Conservation (phyloP, 306 rosid genomes). For the Vigna angularis region DNA sequence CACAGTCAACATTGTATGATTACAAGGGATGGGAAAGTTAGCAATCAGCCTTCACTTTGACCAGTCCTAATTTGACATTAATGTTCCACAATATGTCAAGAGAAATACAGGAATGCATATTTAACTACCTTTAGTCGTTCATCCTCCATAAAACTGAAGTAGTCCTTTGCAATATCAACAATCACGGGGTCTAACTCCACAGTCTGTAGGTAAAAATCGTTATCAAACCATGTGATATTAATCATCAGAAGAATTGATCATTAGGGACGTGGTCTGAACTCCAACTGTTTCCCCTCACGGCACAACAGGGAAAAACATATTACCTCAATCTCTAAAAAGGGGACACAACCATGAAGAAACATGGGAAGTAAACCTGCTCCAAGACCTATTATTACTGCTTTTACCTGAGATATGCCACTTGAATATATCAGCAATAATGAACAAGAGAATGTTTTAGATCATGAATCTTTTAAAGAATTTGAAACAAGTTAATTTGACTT, state of each 20-base stretch:
- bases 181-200: slow-evolving; percentile 87
- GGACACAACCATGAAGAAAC: slow-evolving; percentile 86
- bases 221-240: slow-evolving; percentile 36
- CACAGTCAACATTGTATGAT: background rate
- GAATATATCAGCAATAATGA: slow-evolving; percentile 38
- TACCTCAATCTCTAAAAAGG: slow-evolving; percentile 85
- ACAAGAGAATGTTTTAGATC: slow-evolving; percentile 26
- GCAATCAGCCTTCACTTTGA: slow-evolving; percentile 11
- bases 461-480: slow-evolving; percentile 5
- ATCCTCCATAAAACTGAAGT: slow-evolving; percentile 79
- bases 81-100: slow-evolving; percentile 1
- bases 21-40: background rate
- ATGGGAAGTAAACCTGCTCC: slow-evolving; percentile 98
- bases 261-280: slow-evolving; percentile 3
- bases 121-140: slow-evolving; percentile 69
- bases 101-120: background rate
- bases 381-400: slow-evolving; percentile 83
- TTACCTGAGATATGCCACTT: slow-evolving; percentile 67
- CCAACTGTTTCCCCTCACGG: background rate
- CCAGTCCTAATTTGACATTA: background rate
- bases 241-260: slow-evolving; percentile 20
- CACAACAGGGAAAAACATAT: slow-evolving; percentile 13
- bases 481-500: slow-evolving; percentile 20
- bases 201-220: slow-evolving; percentile 58
- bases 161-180: slow-evolving; percentile 71